Base-by-base conservation (phyloP, 2,329 filamentous ascomycete species). In the Pseudocercospora macadamiae region DNA sequence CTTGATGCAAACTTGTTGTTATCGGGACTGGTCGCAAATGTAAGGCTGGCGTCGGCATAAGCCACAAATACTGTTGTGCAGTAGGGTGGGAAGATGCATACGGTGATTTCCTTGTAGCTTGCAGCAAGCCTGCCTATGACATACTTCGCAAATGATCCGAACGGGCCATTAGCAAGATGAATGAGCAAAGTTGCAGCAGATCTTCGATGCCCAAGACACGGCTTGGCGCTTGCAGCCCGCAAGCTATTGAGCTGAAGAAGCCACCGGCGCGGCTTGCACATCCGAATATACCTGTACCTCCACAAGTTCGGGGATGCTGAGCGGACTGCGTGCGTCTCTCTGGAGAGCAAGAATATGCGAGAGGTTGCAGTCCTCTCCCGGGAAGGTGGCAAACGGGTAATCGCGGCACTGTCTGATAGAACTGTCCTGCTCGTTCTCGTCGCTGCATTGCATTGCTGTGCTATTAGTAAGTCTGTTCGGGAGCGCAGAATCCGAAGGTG, bases 1-100 rank as follows among this genome's bases (percentile, higher is more conserved):
- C 58, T 60, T 60, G 49, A 45, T 39, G 36, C 25, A 23, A 25
- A 32, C 49, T 60, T 54, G 51, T 25, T 32, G 45, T 25, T 36
- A 51, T 45, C 28, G 14, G 53, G 47, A 18, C 25, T 60, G 37
- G 53, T 42, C 23, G 14, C 25, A 25, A 16, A 21, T 14, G 37
- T 32, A 56, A 48, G 53, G 57, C 53, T 56, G 52, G 26, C 26
- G 30, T 19, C 23, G 16, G 39, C 39, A 44, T 19, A 48, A 37
- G 45, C 45, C 28, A 55, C 56, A 26, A 36, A 39, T 37, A 59
- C n/a, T 23, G 47, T 34, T 12, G 32, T 52, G 45, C 53, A 55
- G 57, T 60, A 60, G 47, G 14, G 57, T 42, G 45, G 45, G n/a
- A 53, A 28, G 14, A 30, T 8, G 28, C 16, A 42, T 42, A 9